phyloP scores from a whole-genome alignment of 495 filamentous ascomycete genomes.

The Mycothermus thermophilus region DNA sequence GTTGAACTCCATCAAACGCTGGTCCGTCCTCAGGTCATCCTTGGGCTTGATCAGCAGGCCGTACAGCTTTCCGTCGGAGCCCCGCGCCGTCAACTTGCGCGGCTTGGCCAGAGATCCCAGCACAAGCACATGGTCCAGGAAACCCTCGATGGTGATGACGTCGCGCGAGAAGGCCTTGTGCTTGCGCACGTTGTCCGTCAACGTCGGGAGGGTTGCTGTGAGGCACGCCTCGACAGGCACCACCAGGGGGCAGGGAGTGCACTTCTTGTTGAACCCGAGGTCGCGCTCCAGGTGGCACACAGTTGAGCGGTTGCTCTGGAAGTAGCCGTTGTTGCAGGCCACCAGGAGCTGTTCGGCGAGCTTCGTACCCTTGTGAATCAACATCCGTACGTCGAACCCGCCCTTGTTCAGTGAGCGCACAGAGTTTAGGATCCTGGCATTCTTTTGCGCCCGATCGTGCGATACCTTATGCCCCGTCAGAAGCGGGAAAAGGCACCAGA shows the following conservation, averaged over 20 bases:
- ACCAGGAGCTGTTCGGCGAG: conserved; percentile 71
- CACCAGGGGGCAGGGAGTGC: conserved; percentile 68
- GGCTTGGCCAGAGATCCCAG: conserved; percentile 85
- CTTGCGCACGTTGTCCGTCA: conserved; percentile 52
- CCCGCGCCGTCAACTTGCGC: conserved; percentile 74
- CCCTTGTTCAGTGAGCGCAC: conserved; percentile 21
- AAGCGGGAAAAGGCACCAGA: conserved; percentile 84
- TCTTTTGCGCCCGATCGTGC: conserved; percentile 42
- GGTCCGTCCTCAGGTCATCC: conserved; percentile 92
- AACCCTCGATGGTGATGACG: conserved; percentile 40
- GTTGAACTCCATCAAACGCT: conserved; percentile 98
- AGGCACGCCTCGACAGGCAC: conserved; percentile 78
- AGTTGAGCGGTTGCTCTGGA: conserved; percentile 48
- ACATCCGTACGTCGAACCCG: conserved; percentile 40
- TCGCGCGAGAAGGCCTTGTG: conserved; percentile 71
- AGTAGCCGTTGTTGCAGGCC: conserved; percentile 65
- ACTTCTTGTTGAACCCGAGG: conserved; percentile 71
- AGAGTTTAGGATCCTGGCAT: conserved; percentile 33
- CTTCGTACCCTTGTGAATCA: conserved; percentile 68
- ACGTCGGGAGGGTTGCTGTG: conserved; percentile 65
- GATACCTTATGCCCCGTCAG: conserved; percentile 36
- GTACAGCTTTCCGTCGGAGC: conserved; percentile 78
- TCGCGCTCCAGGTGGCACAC: conserved; percentile 56
- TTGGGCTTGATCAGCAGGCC: conserved; percentile 92
- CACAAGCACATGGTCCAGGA: conserved; percentile 77